Conservation (phyloP, 1,284 basidiomycete species). For the Takashimella tepidaria region DNA sequence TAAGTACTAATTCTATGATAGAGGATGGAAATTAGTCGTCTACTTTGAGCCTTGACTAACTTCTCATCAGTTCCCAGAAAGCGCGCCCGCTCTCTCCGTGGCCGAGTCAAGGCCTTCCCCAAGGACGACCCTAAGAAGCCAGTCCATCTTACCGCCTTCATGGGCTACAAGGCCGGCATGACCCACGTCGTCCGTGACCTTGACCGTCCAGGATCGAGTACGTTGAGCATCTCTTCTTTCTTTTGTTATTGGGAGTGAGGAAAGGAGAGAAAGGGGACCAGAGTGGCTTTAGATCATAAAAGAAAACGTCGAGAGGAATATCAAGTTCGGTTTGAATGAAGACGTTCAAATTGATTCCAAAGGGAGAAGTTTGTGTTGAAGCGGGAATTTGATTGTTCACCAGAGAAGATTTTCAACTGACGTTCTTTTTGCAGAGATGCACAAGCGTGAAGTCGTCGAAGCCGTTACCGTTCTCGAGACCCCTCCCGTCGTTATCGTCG, state of each 20-base stretch:
- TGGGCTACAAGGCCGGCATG: constrained; percentile 99
- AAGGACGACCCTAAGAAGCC: constrained; percentile 99
- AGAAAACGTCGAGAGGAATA: not conserved
- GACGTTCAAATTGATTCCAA: too few species aligned
- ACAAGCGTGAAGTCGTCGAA: constrained; percentile 99
- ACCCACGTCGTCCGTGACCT: constrained; percentile 99
- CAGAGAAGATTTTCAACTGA: constrained; percentile 3
- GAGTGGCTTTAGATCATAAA: not conserved
- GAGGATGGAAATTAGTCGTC: too few species aligned
- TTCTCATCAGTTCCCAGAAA: constrained; percentile 95
- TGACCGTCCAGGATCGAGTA: constrained; percentile 96
- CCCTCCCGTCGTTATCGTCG: constrained; percentile 93
- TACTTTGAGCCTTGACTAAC: too few species aligned
- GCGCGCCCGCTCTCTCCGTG: constrained; percentile 89
- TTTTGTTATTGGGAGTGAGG: not conserved
- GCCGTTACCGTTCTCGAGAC: constrained; percentile 95
- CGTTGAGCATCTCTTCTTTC: constrained; percentile 46
- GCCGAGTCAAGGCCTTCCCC: constrained; percentile 98
- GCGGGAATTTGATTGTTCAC: not conserved
- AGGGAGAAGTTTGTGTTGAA: too few species aligned
- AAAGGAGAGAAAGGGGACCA: not conserved
- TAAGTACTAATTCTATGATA: too few species aligned
- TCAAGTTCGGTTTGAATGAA: too few species aligned
- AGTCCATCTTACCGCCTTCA: constrained; percentile 94
- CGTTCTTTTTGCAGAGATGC: constrained; percentile 71